phyloP scores from a whole-genome alignment of 1,284 basidiomycete species.

The Boletus semigastroideus region DNA sequence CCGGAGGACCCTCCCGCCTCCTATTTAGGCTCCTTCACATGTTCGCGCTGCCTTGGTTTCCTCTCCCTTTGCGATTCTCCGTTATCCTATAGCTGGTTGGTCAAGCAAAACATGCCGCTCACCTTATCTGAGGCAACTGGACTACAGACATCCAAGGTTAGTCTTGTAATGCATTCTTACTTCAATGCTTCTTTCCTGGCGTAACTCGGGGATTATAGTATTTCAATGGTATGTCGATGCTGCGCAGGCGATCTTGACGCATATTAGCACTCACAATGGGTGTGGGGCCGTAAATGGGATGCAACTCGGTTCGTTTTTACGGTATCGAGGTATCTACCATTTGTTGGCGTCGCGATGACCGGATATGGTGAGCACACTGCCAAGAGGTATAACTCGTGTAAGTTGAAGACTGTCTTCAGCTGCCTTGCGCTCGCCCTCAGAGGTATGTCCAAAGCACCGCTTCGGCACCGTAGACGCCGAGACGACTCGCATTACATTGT shows the following conservation, averaged over 20 bases:
- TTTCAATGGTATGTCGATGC: conserved; percentile 12
- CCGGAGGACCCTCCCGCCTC: too few relatives aligned
- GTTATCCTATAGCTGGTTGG: neutral
- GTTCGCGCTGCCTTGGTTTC: neutral
- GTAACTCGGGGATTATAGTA: conserved; percentile 4
- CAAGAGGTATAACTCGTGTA: neutral
- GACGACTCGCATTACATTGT: neutral
- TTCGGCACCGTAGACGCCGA: neutral
- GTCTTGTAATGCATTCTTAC: neutral
- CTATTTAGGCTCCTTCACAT: neutral
- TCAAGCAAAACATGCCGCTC: conserved; percentile 1
- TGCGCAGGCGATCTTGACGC: neutral
- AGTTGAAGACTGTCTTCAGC: conserved; percentile 5
- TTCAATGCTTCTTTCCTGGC: neutral
- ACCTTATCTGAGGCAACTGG: conserved; percentile 5
- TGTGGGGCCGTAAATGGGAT: conserved; percentile 21
- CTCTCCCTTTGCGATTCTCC: neutral
- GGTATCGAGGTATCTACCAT: conserved; percentile 23
- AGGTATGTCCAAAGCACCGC: conserved; percentile 6
- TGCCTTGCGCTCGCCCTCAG: conserved; percentile 6
- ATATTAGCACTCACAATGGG: too few relatives aligned
- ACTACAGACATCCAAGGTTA: conserved; percentile 16
- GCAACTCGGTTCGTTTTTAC: conserved; percentile 15
- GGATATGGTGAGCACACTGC: conserved; percentile 11
- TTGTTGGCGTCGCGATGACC: conserved; percentile 13